Percentiles rank a stretch among this genome's conserved stretches.
phyloP scores from a whole-genome alignment of 768 basidiomycete genomes.

The Rhodotorula diobovata region DNA sequence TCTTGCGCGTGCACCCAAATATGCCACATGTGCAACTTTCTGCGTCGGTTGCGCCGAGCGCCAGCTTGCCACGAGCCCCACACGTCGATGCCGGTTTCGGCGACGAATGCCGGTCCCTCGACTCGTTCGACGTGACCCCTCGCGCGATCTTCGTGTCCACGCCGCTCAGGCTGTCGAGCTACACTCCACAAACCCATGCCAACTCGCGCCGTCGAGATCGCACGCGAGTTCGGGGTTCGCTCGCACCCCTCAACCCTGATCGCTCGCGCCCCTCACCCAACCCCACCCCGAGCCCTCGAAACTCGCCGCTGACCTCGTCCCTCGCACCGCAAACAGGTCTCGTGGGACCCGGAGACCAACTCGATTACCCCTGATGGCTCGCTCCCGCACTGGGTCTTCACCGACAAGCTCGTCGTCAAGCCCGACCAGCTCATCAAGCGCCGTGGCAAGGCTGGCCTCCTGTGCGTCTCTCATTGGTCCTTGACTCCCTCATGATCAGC shows the following conservation, averaged over 20 bases:
- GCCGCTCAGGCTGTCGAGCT: background rate
- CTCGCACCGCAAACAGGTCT: slow-evolving; percentile 52
- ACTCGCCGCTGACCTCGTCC: background rate
- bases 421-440: slow-evolving; percentile 99
- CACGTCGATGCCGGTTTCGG: background rate
- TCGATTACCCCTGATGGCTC: slow-evolving; percentile 58
- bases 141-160: background rate
- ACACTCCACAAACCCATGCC: background rate
- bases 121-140: background rate
- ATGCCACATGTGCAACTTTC: background rate
- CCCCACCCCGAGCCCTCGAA: background rate
- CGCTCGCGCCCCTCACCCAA: background rate
- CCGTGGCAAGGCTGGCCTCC: slow-evolving; percentile 93
- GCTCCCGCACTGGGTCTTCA: slow-evolving; percentile 76
- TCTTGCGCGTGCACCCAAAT: background rate
- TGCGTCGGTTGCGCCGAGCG: background rate
- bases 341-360: slow-evolving; percentile 71
- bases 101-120: background rate
- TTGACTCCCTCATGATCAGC: too few relatives aligned
- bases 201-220: background rate
- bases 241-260: background rate
- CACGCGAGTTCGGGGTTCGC: background rate
- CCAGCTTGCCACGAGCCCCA: too few relatives aligned
- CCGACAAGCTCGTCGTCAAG: slow-evolving; percentile 82
- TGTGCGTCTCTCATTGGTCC: slow-evolving; percentile 48